phyloP scores from a whole-genome alignment of 148 eudicot species.

The Pouteria glomerata region DNA sequence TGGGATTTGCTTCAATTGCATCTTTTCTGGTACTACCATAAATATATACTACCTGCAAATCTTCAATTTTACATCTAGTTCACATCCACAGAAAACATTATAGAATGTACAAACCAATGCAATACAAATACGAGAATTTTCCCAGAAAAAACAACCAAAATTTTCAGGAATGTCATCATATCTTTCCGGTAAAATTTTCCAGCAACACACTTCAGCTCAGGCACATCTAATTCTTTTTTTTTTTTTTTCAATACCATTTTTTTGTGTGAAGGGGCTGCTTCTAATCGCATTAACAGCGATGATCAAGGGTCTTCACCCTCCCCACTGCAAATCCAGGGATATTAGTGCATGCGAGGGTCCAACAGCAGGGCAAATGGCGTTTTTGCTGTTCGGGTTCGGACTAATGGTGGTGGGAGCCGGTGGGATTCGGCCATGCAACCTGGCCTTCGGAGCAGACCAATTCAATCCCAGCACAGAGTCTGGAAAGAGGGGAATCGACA shows the following conservation, averaged over 20 bases:
- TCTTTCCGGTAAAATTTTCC: too few relatives aligned
- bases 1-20: conserved; percentile 59
- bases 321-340: conserved; percentile 38
- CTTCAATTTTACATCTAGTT: too few relatives aligned
- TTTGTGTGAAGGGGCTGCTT: conserved; percentile 49
- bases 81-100: background rate
- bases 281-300: conserved; percentile 60
- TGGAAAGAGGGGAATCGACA: conserved; percentile 71
- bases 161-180: too few relatives aligned
- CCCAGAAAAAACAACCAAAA: too few relatives aligned
- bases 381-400: conserved; percentile 52
- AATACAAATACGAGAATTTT: too few relatives aligned
- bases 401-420: conserved; percentile 70
- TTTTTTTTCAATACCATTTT: background rate
- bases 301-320: conserved; percentile 66
- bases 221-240: background rate
- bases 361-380: conserved; percentile 44
- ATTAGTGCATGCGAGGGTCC: conserved; percentile 39
- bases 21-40: conserved; percentile 47
- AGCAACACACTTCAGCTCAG: background rate
- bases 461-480: conserved; percentile 77
- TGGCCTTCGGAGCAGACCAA: conserved; percentile 94
- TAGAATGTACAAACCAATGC: too few relatives aligned
- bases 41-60: too few relatives aligned
- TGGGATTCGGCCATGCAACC: conserved; percentile 76